A percentile compares a stretch with the other conserved stretches of the same genome.
phyloP scores from a whole-genome alignment of 306 rosid species.

The Abrus pulchellus region DNA sequence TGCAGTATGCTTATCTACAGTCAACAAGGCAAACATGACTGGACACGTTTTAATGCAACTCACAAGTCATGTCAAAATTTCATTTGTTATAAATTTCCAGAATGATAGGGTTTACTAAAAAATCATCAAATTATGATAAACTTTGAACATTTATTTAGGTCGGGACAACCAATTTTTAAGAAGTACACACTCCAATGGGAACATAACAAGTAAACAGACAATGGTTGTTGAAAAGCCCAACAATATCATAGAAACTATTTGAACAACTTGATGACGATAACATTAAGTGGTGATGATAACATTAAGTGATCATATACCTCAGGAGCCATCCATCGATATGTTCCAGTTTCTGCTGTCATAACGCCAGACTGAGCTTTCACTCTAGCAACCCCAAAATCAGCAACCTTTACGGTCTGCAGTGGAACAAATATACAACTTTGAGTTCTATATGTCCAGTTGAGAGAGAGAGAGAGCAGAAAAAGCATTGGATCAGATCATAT shows the following conservation, averaged over 20 bases:
- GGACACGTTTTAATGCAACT: background rate
- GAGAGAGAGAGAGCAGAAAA: conserved; percentile 2
- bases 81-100: conserved; percentile 29
- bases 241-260: conserved; percentile 42
- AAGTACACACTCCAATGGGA: background rate
- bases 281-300: conserved; percentile 22
- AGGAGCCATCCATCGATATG: conserved; percentile 99
- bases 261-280: conserved; percentile 28
- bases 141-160: conserved; percentile 3
- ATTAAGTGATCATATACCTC: conserved; percentile 64
- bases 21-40: background rate
- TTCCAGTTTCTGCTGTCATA: conserved; percentile 99
- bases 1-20: background rate
- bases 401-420: conserved; percentile 92
- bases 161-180: conserved; percentile 16
- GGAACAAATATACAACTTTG: conserved; percentile 27
- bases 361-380: conserved; percentile 95
- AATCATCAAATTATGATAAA: conserved; percentile 8
- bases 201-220: conserved; percentile 14
- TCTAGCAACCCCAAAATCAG: conserved; percentile 99
- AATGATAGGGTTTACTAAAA: background rate
- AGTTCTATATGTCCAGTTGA: conserved; percentile 13
- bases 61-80: conserved; percentile 4
- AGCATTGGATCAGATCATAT: conserved; percentile 23
- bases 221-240: conserved; percentile 26